Base-by-base conservation (phyloP, 768 basidiomycete genomes). In the Agrocybe praecox region DNA sequence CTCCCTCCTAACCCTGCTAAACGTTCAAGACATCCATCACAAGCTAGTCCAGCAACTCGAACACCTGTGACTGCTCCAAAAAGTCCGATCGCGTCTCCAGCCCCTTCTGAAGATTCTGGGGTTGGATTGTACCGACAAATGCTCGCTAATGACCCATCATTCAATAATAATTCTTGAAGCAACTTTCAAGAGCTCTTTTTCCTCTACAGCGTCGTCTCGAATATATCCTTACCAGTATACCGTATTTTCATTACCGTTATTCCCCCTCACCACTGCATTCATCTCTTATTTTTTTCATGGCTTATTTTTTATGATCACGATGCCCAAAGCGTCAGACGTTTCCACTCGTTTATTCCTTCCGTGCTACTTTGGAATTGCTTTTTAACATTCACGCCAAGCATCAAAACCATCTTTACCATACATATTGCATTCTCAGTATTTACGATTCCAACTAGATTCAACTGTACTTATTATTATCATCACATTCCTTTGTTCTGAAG, bases 51-150 rank as follows among this genome's bases (percentile, higher is more conserved):
- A n/a, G 80, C 83, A 23, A 81, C 82, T 24, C 72, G 71, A 54
- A 72, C 73, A 26, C 70, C 76, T 6, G 61, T 71, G 24, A 67
- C 73, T 22, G 75, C 67, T 75, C 62, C 67, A 10, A 71, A 74
- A 52, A 63, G 80, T 68, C 73, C 76, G 17, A 69, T 88, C 11
- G 74, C 81, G 17, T 92, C 90, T 6, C 90, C 92, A 56, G 88
- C 87, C 46, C 90, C 88, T 17, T 83, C 86, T 24, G 87, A 89
- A 64, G 92, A 93, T 69, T 94, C 92, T 50, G 90, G 89, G 61
- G 89, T 94, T 60, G 90, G 88, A 62, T 72, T 94, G 68, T 91
- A 92, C 76, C 87, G 89, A 59, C 88, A 90, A 71, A 84, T 93
- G 71, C 79, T 92, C 66, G 86, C 85, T 50, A 83, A 90, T 60